Conservation (phyloP, 768 basidiomycete genomes). For the Rhizopogon salebrosus region DNA sequence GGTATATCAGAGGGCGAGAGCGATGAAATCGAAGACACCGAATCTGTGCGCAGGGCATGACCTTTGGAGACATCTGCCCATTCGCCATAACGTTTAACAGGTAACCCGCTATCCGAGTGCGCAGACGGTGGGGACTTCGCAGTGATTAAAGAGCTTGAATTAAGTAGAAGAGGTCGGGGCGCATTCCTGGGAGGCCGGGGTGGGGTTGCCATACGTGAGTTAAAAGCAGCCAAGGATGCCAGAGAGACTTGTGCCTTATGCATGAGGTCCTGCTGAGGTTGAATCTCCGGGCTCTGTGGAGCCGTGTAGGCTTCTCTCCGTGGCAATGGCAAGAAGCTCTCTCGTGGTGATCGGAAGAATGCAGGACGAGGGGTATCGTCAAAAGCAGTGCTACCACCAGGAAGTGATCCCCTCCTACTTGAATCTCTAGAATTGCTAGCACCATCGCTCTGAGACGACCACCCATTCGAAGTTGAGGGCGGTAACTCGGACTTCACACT, state of each 20-base stretch:
- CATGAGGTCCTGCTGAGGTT: constrained; percentile 22
- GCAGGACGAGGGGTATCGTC: constrained; percentile 56
- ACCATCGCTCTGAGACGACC: neutral
- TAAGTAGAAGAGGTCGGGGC: constrained; percentile 65
- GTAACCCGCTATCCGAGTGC: constrained; percentile 32
- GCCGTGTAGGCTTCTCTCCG: constrained; percentile 23
- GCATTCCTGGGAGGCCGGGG: constrained; percentile 40
- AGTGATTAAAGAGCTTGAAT: constrained; percentile 42
- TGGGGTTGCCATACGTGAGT: constrained; percentile 25
- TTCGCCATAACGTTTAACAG: constrained; percentile 29
- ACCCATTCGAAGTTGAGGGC: neutral
- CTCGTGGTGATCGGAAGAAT: constrained; percentile 52
- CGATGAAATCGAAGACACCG: constrained; percentile 62
- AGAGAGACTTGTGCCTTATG: constrained; percentile 35
- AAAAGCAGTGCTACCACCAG: constrained; percentile 33
- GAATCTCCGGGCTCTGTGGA: constrained; percentile 27
- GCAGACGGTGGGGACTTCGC: constrained; percentile 20
- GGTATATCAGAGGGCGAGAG: constrained; percentile 47
- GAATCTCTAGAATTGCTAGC: constrained; percentile 3
- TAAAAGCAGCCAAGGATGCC: constrained; percentile 39
- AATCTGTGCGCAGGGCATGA: constrained; percentile 41
- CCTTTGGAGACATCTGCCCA: constrained; percentile 48
- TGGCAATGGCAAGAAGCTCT: constrained; percentile 43
- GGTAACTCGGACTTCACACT: constrained; percentile 19
- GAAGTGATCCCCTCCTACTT: constrained; percentile 37